Percentiles rank a stretch among this genome's conserved stretches.
These are phyloP conservation scores for Talaromyces sp. DNA, from an alignment of 2,329 filamentous ascomycete genomes.

Conservation along the genomic window DNA sequence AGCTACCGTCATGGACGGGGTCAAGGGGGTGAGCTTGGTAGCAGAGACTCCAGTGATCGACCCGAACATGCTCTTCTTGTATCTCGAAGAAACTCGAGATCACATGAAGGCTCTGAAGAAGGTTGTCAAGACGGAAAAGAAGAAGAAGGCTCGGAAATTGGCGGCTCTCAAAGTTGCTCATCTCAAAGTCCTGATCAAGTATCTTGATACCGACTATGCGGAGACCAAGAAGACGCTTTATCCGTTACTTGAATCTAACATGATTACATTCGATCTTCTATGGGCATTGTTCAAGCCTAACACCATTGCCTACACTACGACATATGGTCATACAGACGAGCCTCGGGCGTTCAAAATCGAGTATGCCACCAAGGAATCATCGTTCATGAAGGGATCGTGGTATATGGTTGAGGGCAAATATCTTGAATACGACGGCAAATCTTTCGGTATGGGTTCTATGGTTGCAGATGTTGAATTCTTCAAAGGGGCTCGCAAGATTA, in stretches of 20 bases:
- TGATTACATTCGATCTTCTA: slow-evolving; percentile 83
- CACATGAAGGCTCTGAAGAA: slow-evolving; percentile 64
- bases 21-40: slow-evolving; percentile 76
- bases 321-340: slow-evolving; percentile 73
- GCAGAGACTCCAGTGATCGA: slow-evolving; percentile 74
- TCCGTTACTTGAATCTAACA: slow-evolving; percentile 74
- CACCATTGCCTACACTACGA: slow-evolving; percentile 72
- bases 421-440: slow-evolving; percentile 84
- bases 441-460: slow-evolving; percentile 73
- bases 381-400: slow-evolving; percentile 69
- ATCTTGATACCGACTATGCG: slow-evolving; percentile 78
- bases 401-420: slow-evolving; percentile 74
- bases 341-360: slow-evolving; percentile 82
- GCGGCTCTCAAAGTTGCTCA: slow-evolving; percentile 44
- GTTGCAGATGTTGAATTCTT: slow-evolving; percentile 70
- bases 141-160: slow-evolving; percentile 41
- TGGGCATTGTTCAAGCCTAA: slow-evolving; percentile 91
- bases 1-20: slow-evolving; percentile 68
- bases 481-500: slow-evolving; percentile 79
- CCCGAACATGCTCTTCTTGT: slow-evolving; percentile 70
- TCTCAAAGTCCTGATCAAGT: slow-evolving; percentile 70
- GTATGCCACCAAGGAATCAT: slow-evolving; percentile 66
- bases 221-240: slow-evolving; percentile 76
- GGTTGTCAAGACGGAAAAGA: slow-evolving; percentile 59
- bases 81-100: slow-evolving; percentile 72